phyloP scores from a whole-genome alignment of 768 basidiomycete genomes.

The Tulasnella sp. region DNA sequence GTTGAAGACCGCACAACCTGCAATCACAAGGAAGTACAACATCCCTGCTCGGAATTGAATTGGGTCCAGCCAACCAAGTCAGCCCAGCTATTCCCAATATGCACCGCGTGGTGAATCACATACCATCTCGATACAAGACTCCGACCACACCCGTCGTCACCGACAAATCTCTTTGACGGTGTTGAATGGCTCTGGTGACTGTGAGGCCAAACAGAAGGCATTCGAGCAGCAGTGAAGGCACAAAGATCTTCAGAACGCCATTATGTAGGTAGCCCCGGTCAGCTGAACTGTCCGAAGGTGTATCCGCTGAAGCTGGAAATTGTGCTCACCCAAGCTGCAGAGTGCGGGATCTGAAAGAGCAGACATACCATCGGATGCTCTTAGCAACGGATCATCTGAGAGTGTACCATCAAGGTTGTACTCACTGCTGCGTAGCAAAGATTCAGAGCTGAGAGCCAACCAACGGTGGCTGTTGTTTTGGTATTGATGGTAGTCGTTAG shows the following conservation, averaged over 20 bases:
- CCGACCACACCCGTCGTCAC: neutral
- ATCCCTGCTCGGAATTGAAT: neutral
- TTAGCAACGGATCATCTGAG: neutral
- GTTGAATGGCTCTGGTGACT: conserved; percentile 1
- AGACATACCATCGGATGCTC: neutral
- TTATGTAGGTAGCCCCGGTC: neutral
- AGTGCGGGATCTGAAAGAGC: neutral
- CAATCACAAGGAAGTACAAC: conserved; percentile 11
- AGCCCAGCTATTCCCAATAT: neutral
- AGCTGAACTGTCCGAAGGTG: neutral
- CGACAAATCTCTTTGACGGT: neutral
- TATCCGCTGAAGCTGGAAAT: neutral
- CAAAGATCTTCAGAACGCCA: neutral
- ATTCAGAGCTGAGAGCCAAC: neutral
- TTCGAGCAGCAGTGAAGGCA: conserved; percentile 9
- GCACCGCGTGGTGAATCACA: too few relatives aligned
- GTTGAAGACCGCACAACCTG: conserved; percentile 5
- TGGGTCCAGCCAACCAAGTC: neutral
- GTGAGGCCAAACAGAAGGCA: conserved; percentile 6
- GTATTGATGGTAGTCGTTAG: too few relatives aligned
- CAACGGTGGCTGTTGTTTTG: neutral
- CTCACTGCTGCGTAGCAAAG: conserved; percentile 3
- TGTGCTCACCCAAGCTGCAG: neutral
- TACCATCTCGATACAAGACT: conserved; percentile 14
- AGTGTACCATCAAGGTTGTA: neutral